Evolutionary conservation across 371 early-diverging fungal genomes (phyloP).

Genomic region (Saksenaea oblongispora): DNA sequence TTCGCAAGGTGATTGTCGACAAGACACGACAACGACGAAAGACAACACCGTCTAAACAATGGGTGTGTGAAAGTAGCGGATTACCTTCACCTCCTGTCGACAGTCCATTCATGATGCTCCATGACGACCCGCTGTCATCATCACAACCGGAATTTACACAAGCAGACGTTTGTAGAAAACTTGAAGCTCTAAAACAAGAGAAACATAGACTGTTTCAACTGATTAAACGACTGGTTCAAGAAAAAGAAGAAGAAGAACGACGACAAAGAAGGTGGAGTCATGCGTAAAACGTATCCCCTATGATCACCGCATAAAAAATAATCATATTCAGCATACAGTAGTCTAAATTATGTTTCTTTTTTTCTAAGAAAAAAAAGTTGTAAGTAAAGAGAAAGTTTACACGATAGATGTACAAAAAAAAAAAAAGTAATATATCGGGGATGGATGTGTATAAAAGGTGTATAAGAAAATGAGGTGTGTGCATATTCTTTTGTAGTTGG

Average conservation of each 20-base stretch:
- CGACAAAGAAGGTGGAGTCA: background rate
- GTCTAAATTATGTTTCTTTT: background rate
- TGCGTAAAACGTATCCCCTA: background rate
- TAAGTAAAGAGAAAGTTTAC: background rate
- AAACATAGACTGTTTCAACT: constrained; percentile 4
- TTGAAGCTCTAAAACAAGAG: background rate
- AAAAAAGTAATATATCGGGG: background rate
- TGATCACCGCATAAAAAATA: background rate
- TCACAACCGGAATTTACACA: background rate
- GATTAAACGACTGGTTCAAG: constrained; percentile 1
- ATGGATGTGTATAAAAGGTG: background rate
- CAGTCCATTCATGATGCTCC: background rate
- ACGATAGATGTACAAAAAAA: too few species aligned
- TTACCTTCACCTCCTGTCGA: constrained; percentile 1
- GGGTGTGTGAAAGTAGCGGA: background rate
- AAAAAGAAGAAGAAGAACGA: constrained; percentile 1
- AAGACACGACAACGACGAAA: constrained; percentile 4
- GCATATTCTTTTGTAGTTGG: background rate
- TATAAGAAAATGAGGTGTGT: background rate
- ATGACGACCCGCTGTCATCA: background rate
- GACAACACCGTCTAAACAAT: background rate
- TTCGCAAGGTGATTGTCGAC: background rate
- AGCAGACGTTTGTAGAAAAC: background rate
- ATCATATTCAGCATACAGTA: background rate
- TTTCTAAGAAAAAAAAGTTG: background rate